These are phyloP conservation scores for Candida labiduridarum DNA, from an alignment of 1,139 yeast species.

Conservation along the genomic window DNA sequence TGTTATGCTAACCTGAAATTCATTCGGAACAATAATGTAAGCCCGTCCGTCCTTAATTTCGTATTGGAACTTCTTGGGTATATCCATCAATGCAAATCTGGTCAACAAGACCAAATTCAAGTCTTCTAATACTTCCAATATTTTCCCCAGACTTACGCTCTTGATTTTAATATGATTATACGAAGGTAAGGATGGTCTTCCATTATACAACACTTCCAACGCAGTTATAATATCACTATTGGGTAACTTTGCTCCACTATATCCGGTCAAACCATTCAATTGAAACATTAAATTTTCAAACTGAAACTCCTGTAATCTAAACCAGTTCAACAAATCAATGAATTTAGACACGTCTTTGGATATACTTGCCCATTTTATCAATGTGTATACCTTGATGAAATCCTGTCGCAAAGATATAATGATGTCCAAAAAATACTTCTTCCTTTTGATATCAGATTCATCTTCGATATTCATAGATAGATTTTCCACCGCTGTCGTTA, in stretches of 20 bases:
- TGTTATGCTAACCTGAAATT: slow-evolving; percentile 44
- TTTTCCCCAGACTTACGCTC: slow-evolving; percentile 55
- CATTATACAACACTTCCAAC: slow-evolving; percentile 76
- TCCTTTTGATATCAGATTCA: slow-evolving; percentile 61
- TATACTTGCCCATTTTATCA: slow-evolving; percentile 83
- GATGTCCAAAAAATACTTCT: slow-evolving; percentile 66
- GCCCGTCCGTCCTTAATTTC: slow-evolving; percentile 76
- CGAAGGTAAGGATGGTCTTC: slow-evolving; percentile 75
- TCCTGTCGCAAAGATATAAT: slow-evolving; percentile 77
- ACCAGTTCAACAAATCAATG: slow-evolving; percentile 86
- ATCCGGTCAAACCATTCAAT: slow-evolving; percentile 59
- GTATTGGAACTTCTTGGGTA: slow-evolving; percentile 70
- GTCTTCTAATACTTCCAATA: slow-evolving; percentile 65
- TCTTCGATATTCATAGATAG: slow-evolving; percentile 40
- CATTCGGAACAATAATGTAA: slow-evolving; percentile 62
- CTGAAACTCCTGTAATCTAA: slow-evolving; percentile 72
- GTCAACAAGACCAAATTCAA: slow-evolving; percentile 75
- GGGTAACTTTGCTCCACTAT: slow-evolving; percentile 84
- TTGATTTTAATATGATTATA: slow-evolving; percentile 58
- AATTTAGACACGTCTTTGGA: slow-evolving; percentile 70
- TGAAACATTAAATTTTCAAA: slow-evolving; percentile 60
- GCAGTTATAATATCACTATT: slow-evolving; percentile 88
- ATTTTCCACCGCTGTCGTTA: slow-evolving; percentile 63
- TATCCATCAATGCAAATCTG: slow-evolving; percentile 66
- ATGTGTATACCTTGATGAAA: slow-evolving; percentile 77